A percentile compares a stretch with the other conserved stretches of the same genome.
These are phyloP conservation scores for Cryphonectria naterciae DNA, from an alignment of 2,329 filamentous ascomycete species.

Conservation along the genomic window DNA sequence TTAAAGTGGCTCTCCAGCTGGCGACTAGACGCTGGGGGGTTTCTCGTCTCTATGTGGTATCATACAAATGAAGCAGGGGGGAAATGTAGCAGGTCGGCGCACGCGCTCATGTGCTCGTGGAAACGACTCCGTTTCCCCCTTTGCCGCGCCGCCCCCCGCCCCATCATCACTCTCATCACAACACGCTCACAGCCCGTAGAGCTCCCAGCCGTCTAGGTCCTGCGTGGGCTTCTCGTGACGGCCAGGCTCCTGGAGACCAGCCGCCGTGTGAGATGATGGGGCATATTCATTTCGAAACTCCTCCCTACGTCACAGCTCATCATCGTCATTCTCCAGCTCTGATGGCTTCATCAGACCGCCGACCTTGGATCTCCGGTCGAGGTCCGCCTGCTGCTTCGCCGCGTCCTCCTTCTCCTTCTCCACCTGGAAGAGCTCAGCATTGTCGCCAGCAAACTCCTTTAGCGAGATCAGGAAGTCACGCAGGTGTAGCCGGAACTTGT, in stretches of 20 bases:
- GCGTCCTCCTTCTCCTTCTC: slow-evolving; percentile 92
- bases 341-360: slow-evolving; percentile 95
- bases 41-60: slow-evolving; percentile 30
- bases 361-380: slow-evolving; percentile 91
- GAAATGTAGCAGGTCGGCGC: slow-evolving; percentile 18
- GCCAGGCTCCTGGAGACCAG: slow-evolving; percentile 31
- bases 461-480: slow-evolving; percentile 97
- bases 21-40: slow-evolving; percentile 13
- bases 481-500: slow-evolving; percentile 93
- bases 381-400: slow-evolving; percentile 84
- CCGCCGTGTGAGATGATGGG: slow-evolving; percentile 41
- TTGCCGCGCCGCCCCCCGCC: background rate
- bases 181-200: slow-evolving; percentile 41
- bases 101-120: slow-evolving; percentile 18
- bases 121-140: slow-evolving; percentile 10
- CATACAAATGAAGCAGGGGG: slow-evolving; percentile 29
- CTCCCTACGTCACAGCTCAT: slow-evolving; percentile 82
- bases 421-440: slow-evolving; percentile 88
- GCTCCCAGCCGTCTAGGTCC: slow-evolving; percentile 39
- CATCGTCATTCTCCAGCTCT: slow-evolving; percentile 87
- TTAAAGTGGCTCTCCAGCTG: slow-evolving; percentile 6
- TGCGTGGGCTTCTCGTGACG: slow-evolving; percentile 28
- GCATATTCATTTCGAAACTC: slow-evolving; percentile 68
- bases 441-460: slow-evolving; percentile 96
- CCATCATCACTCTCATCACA: slow-evolving; percentile 4